A percentile compares a stretch with the other conserved stretches of the same genome.
Conservation (phyloP, 2,329 filamentous ascomycete species). For the Ploettnerulaceae sp. region DNA sequence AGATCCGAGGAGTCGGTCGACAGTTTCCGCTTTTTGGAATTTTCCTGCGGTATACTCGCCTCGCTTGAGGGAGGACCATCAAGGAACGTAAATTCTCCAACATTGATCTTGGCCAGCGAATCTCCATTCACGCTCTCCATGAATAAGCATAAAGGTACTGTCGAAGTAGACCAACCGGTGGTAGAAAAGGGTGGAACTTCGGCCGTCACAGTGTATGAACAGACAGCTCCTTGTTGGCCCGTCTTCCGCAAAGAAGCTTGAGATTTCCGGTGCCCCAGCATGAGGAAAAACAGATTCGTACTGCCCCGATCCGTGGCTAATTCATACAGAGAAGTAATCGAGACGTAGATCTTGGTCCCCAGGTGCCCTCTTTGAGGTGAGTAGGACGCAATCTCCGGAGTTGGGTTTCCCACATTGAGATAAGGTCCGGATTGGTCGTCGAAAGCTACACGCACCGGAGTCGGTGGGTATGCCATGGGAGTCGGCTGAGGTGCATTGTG, state of each 20-base stretch:
- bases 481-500: conserved; percentile 29
- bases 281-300: conserved; percentile 50
- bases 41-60: conserved; percentile 35
- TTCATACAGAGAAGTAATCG: conserved; percentile 72
- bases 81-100: conserved; percentile 59
- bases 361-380: conserved; percentile 63
- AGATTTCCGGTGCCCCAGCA: conserved; percentile 75
- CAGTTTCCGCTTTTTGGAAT: conserved; percentile 52
- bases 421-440: conserved; percentile 64
- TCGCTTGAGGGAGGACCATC: conserved; percentile 39
- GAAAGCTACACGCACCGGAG: conserved; percentile 46
- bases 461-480: conserved; percentile 38
- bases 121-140: conserved; percentile 54
- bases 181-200: conserved; percentile 64
- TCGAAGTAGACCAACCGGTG: conserved; percentile 50
- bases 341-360: conserved; percentile 68
- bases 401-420: conserved; percentile 55
- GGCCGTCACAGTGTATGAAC: conserved; percentile 66
- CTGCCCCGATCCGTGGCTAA: conserved; percentile 53
- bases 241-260: conserved; percentile 60
- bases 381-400: conserved; percentile 63
- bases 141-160: conserved; percentile 54
- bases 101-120: conserved; percentile 45
- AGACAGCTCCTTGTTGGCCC: conserved; percentile 54
- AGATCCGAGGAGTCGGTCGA: conserved; percentile 45